Base-by-base conservation (phyloP, 306 rosid genomes). In the Castanea sativa region DNA sequence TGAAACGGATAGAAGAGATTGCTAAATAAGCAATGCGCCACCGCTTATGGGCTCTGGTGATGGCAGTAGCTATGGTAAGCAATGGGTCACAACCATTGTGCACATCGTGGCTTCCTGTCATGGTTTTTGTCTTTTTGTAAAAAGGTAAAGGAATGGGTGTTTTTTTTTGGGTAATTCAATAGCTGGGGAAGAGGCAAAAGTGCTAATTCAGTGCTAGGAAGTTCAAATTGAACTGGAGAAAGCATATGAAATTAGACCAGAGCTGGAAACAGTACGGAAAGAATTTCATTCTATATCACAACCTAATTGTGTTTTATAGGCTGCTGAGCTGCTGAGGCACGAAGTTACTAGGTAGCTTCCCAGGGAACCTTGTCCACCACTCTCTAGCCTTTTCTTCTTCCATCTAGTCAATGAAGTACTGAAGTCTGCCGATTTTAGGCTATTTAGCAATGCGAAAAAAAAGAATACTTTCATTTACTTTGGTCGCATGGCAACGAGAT, bases 11-110 rank as follows among this genome's bases (percentile, higher is more conserved):
- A 55, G 93, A 87, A 67, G 83, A 89, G 63, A 91, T 86, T 11
- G 88, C 87, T 2, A 83, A 70, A 9, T 58, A 91, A 2, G 93
- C 96, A 71, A 86, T 85, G 76, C 96, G 90, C 96, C 93, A 89
- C 14, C 93, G 76, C 78, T 58, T 88, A 76, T 88, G 81, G 53
- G 95, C 88, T 73, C 13, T 73, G 78, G 68, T 56, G 55, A 77
- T 33, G 75, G 43, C 55, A 60, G 32, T 65, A 9, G 82, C 73
- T 49, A 88, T 78, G 43, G 80, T 84, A 67, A 91, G 59, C 55
- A 78, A 55, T 16, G 82, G 41, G 11, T 56, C 67, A 1, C 73
- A 76, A 67, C 38, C 74, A 52, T 51, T 29, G 38, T 67, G 73
- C 13, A 4, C 27, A 27, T 55, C 30, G 11, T 55, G 71, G 81